Conservation (phyloP, 495 filamentous ascomycete species). For the Bacidia rubella region DNA sequence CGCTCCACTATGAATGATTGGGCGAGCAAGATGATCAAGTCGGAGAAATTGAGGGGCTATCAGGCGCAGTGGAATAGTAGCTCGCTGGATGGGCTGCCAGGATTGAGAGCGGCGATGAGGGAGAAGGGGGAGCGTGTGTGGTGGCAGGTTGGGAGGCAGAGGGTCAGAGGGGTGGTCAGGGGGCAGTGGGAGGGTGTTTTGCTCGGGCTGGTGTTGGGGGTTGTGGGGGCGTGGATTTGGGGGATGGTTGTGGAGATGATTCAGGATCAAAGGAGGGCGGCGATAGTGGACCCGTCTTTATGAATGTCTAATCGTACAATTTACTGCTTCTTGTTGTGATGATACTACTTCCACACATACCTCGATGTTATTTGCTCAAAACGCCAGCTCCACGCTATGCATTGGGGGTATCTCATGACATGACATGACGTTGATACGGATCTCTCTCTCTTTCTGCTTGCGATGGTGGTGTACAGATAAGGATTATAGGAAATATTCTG, state of each 20-base stretch:
- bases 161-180: slow-evolving; percentile 19
- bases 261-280: not conserved
- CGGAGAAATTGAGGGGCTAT: slow-evolving; percentile 30
- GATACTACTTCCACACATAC: not conserved
- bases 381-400: slow-evolving; percentile 14
- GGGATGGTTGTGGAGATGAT: not conserved
- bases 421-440: not conserved
- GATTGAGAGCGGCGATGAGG: slow-evolving; percentile 31
- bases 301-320: no score
- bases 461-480: not conserved
- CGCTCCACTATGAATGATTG: slow-evolving; percentile 34
- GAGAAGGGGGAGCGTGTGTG: slow-evolving; percentile 24
- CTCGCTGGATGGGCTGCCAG: slow-evolving; percentile 42
- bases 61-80: slow-evolving; percentile 32
- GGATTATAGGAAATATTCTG: slow-evolving; percentile 85
- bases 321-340: no score
- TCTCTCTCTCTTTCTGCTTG: not conserved
- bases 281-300: not conserved
- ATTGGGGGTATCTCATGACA: slow-evolving; percentile 13
- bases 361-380: not conserved
- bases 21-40: slow-evolving; percentile 27
- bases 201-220: slow-evolving; percentile 23
- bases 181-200: slow-evolving; percentile 24
- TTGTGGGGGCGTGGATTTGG: slow-evolving; percentile 15
- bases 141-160: slow-evolving; percentile 19